A percentile compares a stretch with the other conserved stretches of the same genome.
phyloP scores from a whole-genome alignment of 176 grass and related monocot species.

The Aegilops umbellulata region DNA sequence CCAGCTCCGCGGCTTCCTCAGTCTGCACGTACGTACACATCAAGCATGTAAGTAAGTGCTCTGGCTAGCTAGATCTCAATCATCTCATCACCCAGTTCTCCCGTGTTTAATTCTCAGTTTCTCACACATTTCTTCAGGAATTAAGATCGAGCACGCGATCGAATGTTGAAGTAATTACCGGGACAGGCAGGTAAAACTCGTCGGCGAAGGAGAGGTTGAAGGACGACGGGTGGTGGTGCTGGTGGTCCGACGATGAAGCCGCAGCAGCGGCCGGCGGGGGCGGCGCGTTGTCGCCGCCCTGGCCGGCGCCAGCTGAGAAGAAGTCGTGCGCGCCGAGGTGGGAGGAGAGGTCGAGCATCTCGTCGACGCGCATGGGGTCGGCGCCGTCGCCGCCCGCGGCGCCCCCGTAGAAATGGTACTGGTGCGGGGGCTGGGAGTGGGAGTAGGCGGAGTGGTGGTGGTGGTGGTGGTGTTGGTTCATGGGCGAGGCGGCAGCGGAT shows the following conservation, averaged over 20 bases:
- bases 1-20: constrained; percentile 78
- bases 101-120: background rate
- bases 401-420: constrained; percentile 10
- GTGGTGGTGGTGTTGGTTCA: constrained; percentile 19
- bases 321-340: constrained; percentile 19
- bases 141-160: background rate
- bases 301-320: background rate
- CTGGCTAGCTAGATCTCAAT: background rate
- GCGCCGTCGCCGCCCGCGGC: background rate
- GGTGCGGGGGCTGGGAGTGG: background rate
- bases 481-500: background rate
- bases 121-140: background rate
- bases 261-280: background rate
- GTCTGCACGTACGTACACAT: constrained; percentile 26
- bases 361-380: constrained; percentile 45
- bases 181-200: constrained; percentile 56
- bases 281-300: background rate
- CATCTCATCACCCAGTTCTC: background rate
- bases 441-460: background rate
- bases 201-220: constrained; percentile 53
- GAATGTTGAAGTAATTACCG: background rate
- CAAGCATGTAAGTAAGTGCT: background rate
- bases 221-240: background rate
- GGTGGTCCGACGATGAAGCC: background rate
- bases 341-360: constrained; percentile 65